Conservation (phyloP, 2,329 filamentous ascomycete genomes). For the Pseudogymnoascus sp. region DNA sequence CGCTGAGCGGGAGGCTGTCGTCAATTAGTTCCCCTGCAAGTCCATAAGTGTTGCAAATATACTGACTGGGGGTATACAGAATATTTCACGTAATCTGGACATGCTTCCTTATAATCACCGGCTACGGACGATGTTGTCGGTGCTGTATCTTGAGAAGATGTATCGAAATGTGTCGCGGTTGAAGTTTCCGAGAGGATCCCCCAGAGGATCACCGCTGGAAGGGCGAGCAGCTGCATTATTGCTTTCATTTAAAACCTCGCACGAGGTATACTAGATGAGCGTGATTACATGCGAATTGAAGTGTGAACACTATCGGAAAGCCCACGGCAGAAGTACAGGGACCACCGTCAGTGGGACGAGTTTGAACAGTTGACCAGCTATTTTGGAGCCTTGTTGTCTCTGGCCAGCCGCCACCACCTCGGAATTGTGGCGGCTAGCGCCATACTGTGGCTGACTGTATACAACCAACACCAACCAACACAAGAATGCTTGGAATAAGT, state of each 20-base stretch:
- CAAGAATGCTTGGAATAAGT: not conserved
- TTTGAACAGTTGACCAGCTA: not conserved
- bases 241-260: not conserved
- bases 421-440: not conserved
- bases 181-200: not conserved
- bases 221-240: not conserved
- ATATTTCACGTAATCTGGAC: conserved; percentile 31
- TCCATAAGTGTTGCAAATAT: conserved; percentile 13
- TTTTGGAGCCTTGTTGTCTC: conserved; percentile 5
- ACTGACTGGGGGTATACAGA: conserved; percentile 15
- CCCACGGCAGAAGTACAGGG: not conserved
- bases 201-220: not conserved
- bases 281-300: not conserved
- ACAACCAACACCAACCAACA: not conserved
- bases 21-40: conserved; percentile 22
- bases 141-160: not conserved
- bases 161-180: not conserved
- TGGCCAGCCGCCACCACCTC: not conserved
- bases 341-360: not conserved
- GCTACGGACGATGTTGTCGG: not conserved
- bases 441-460: not conserved
- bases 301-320: not conserved
- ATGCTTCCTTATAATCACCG: conserved; percentile 19
- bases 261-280: not conserved
- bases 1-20: conserved; percentile 65